phyloP scores from a whole-genome alignment of 2,329 filamentous ascomycete genomes.

The Penicillium expansum region DNA sequence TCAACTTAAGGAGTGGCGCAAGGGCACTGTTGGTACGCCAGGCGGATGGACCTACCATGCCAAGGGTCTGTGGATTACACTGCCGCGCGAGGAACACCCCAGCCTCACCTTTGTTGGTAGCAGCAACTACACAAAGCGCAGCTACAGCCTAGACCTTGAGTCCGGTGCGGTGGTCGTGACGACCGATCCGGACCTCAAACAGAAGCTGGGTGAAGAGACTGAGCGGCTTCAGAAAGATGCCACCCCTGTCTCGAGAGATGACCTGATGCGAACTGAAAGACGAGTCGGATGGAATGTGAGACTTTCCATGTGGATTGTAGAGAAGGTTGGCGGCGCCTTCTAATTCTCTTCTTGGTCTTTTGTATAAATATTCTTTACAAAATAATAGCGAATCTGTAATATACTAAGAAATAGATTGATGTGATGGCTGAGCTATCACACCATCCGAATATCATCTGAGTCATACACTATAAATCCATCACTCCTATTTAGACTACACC shows the following conservation, averaged over 20 bases:
- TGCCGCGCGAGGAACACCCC: slow-evolving; percentile 58
- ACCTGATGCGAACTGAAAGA: slow-evolving; percentile 77
- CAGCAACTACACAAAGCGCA: slow-evolving; percentile 93
- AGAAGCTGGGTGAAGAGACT: slow-evolving; percentile 74
- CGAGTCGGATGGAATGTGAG: slow-evolving; percentile 82
- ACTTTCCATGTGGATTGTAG: slow-evolving; percentile 91
- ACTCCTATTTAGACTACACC: background rate
- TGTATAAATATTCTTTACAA: slow-evolving; percentile 5
- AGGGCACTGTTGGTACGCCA: slow-evolving; percentile 74
- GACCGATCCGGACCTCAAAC: slow-evolving; percentile 67
- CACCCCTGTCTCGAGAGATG: slow-evolving; percentile 65
- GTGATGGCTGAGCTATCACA: background rate
- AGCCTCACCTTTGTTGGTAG: slow-evolving; percentile 82
- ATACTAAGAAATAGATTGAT: slow-evolving; percentile 1
- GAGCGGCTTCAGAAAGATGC: slow-evolving; percentile 75
- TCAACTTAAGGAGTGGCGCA: slow-evolving; percentile 80
- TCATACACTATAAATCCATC: background rate
- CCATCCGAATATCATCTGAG: background rate
- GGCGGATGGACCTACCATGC: slow-evolving; percentile 97
- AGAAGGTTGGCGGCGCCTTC: slow-evolving; percentile 80
- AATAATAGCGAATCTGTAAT: slow-evolving; percentile 8
- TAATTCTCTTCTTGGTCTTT: slow-evolving; percentile 40
- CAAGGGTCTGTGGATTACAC: slow-evolving; percentile 88
- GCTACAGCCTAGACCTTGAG: slow-evolving; percentile 89
- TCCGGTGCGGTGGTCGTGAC: slow-evolving; percentile 86